phyloP scores from a whole-genome alignment of 169 alveolate genomes.

The Eimeria acervulina region DNA sequence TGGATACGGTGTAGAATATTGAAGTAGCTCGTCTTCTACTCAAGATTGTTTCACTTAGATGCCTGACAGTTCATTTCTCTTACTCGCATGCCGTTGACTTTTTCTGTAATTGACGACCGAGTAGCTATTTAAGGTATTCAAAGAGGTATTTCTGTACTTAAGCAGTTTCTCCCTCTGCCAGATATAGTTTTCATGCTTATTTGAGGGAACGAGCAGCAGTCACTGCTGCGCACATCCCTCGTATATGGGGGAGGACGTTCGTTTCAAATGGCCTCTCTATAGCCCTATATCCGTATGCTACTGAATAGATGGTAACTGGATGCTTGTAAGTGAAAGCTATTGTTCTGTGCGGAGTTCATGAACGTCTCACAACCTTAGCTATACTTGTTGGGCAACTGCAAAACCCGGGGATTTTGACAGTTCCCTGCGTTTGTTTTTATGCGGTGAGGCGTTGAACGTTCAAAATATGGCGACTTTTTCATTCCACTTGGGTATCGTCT shows the following conservation, averaged over 20 bases:
- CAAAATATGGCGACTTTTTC: not conserved
- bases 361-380: not conserved
- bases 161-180: not conserved
- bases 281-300: not conserved
- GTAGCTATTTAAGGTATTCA: not conserved
- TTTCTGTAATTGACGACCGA: not conserved
- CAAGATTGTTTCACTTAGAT: not conserved
- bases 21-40: not conserved
- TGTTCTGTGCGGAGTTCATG: not conserved
- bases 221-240: not conserved
- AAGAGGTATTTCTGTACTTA: not conserved
- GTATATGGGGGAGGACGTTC: not conserved
- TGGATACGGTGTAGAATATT: not conserved
- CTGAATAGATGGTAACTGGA: not conserved
- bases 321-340: not conserved
- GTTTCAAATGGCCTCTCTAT: not conserved
- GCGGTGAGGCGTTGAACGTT: not conserved
- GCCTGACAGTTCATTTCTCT: not conserved
- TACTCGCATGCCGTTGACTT: not conserved
- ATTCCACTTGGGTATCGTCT: not conserved
- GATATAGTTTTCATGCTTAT: not conserved
- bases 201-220: not conserved
- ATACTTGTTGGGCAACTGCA: not conserved
- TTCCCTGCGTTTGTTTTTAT: not conserved
- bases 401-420: not conserved